These are phyloP conservation scores for Monilinia polystroma DNA, from an alignment of 2,329 filamentous ascomycete species.

Conservation along the genomic window DNA sequence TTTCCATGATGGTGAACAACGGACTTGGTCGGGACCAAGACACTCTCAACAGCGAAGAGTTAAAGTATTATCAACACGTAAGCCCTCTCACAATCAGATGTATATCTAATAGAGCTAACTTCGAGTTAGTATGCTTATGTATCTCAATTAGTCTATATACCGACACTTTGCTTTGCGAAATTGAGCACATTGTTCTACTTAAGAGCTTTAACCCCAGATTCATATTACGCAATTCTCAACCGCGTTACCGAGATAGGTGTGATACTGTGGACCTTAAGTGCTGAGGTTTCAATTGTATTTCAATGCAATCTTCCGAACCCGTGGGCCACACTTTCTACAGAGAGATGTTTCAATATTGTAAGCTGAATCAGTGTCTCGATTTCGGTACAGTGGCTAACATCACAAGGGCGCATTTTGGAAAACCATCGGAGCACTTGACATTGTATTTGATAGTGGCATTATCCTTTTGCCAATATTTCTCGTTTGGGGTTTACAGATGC, in stretches of 20 bases:
- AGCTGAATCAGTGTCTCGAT: background rate
- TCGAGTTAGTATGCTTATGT: slow-evolving; percentile 33
- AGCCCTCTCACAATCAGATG: background rate
- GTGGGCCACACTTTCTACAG: slow-evolving; percentile 31
- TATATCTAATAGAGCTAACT: background rate
- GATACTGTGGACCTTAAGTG: slow-evolving; percentile 15
- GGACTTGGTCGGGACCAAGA: slow-evolving; percentile 28
- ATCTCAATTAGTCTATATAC: slow-evolving; percentile 36
- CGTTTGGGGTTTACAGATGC: slow-evolving; percentile 49
- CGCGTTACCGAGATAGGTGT: slow-evolving; percentile 16
- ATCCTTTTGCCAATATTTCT: slow-evolving; percentile 47
- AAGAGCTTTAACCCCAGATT: slow-evolving; percentile 16
- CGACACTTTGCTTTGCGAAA: slow-evolving; percentile 35
- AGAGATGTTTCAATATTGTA: slow-evolving; percentile 33
- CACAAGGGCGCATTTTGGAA: slow-evolving; percentile 44
- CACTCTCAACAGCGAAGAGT: slow-evolving; percentile 22
- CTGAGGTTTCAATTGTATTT: slow-evolving; percentile 27
- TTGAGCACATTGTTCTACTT: slow-evolving; percentile 29
- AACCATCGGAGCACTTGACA: slow-evolving; percentile 49
- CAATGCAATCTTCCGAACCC: slow-evolving; percentile 36
- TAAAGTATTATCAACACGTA: slow-evolving; percentile 30
- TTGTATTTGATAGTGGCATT: slow-evolving; percentile 49
- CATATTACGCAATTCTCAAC: slow-evolving; percentile 25
- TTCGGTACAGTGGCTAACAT: background rate
- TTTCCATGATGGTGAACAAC: slow-evolving; percentile 28